Conservation (phyloP, 257 asterid genomes). For the Solanum etuberosum region DNA sequence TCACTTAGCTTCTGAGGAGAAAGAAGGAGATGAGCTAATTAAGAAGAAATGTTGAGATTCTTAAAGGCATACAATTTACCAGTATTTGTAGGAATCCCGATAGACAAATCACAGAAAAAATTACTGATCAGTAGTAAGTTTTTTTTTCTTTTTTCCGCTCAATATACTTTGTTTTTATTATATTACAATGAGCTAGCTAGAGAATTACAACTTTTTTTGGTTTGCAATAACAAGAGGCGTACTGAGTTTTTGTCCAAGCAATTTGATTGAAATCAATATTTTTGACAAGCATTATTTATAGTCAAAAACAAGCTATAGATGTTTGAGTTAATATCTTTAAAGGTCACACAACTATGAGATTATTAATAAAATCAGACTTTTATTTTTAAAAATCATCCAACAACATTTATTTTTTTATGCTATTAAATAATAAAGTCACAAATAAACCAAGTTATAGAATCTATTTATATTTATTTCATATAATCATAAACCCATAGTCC, state of each 20-base stretch:
- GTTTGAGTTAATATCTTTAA: too few species aligned
- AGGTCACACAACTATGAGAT: too few species aligned
- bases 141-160: neutral
- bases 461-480: too few species aligned
- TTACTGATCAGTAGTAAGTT: constrained; percentile 71
- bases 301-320: too few species aligned
- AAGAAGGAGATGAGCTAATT: constrained; percentile 70
- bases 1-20: constrained; percentile 92
- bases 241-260: neutral
- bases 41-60: constrained; percentile 60
- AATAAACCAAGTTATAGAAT: too few species aligned
- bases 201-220: neutral
- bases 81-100: constrained; percentile 43
- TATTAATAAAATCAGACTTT: too few species aligned
- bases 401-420: too few species aligned
- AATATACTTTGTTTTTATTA: neutral
- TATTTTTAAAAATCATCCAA: too few species aligned
- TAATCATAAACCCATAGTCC: too few species aligned
- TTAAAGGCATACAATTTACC: constrained; percentile 47
- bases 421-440: too few species aligned
- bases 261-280: neutral
- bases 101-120: constrained; percentile 41
- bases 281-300: too few species aligned
- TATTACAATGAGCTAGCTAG: neutral
- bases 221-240: neutral